These are phyloP conservation scores for Fusarium redolens DNA, from an alignment of 2,329 filamentous ascomycete genomes.

Conservation along the genomic window DNA sequence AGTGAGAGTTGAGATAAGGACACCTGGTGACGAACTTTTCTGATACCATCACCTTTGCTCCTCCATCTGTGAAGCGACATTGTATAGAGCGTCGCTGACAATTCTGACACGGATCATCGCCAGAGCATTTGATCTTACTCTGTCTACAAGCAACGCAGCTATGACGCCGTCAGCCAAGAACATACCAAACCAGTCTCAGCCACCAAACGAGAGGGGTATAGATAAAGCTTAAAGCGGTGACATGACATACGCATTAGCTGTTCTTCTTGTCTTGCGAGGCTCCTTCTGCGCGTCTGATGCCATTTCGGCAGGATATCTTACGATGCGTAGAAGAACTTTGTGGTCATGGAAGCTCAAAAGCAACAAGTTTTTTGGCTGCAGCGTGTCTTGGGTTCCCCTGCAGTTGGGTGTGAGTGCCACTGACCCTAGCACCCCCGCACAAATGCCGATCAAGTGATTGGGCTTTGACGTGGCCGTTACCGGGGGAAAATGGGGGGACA, in stretches of 20 bases:
- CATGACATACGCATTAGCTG: constrained; percentile 44
- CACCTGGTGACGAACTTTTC: constrained; percentile 44
- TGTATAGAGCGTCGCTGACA: constrained; percentile 46
- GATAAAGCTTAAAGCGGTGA: background rate
- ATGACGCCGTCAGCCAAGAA: background rate
- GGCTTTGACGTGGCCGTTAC: constrained; percentile 23
- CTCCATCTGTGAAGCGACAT: constrained; percentile 48
- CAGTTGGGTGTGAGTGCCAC: background rate
- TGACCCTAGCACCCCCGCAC: constrained; percentile 7
- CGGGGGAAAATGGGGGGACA: constrained; percentile 10
- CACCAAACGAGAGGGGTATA: background rate
- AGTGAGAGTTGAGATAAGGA: background rate
- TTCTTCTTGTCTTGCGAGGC: constrained; percentile 40
- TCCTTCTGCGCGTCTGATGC: constrained; percentile 18
- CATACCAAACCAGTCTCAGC: background rate
- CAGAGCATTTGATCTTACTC: constrained; percentile 52
- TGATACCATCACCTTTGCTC: constrained; percentile 47
- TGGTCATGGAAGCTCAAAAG: constrained; percentile 3
- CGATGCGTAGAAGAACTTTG: background rate
- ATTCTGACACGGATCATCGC: constrained; percentile 48
- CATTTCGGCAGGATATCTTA: constrained; percentile 16
- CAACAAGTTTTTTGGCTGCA: constrained; percentile 6
- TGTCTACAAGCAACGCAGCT: constrained; percentile 49
- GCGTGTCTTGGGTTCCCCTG: constrained; percentile 1
- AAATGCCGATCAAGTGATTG: constrained; percentile 10